Conservation (phyloP, 164 flowering plant species). For the Liriodendron chinense region DNA sequence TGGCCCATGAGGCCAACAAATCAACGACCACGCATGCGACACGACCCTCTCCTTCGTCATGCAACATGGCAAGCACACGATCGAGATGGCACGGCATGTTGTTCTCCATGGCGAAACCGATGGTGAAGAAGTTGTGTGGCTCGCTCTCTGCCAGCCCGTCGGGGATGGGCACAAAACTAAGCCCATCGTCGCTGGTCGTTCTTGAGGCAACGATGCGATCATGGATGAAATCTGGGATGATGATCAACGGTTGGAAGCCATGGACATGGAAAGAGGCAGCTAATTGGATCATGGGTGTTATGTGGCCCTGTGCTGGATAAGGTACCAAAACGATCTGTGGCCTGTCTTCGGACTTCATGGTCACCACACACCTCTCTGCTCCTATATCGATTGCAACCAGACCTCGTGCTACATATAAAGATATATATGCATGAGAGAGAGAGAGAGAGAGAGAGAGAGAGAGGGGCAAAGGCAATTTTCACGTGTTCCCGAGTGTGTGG, state of each 20-base stretch:
- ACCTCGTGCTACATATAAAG: no score
- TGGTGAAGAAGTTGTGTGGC: constrained; percentile 50
- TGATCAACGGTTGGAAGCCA: constrained; percentile 45
- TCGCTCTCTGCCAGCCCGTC: constrained; percentile 36
- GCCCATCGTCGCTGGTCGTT: constrained; percentile 1
- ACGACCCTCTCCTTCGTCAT: constrained; percentile 16
- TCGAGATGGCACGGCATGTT: constrained; percentile 57
- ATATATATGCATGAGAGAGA: no score
- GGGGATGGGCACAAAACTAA: constrained; percentile 37
- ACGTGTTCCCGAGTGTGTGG: no score
- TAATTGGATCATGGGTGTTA: constrained; percentile 74
- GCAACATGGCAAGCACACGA: constrained; percentile 21
- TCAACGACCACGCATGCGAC: constrained; percentile 59
- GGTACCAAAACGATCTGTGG: constrained; percentile 58
- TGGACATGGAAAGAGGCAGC: constrained; percentile 33
- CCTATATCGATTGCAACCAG: no score
- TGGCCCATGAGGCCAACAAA: constrained; percentile 73
- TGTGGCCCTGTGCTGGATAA: constrained; percentile 89
- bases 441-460: no score
- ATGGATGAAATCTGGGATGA: constrained; percentile 58
- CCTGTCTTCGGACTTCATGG: constrained; percentile 24
- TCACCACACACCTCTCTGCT: neutral
- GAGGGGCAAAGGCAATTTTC: no score
- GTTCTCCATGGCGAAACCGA: constrained; percentile 61
- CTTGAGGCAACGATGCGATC: constrained; percentile 12